Evolutionary conservation across 306 rosid species (phyloP), one percentile per base, ranked within the genome.

Genomic region (Abrus precatorius): DNA sequence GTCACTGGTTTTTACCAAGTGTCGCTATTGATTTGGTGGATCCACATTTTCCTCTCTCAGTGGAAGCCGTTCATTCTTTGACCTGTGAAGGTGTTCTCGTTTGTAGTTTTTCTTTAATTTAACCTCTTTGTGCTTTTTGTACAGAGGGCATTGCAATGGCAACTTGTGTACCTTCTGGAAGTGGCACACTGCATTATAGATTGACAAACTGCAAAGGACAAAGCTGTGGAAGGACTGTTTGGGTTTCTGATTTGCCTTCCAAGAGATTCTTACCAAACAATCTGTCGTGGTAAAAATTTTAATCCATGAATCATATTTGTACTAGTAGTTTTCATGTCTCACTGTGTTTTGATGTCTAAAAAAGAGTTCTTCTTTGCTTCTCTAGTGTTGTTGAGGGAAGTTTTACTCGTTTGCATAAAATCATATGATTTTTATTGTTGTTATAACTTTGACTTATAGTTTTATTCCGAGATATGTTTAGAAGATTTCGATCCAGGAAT

Each of bases 101-200:
- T 66, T 56, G 59, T 38, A 69, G 30, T 6, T 10, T 54, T 80
- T 75, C 85, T 33, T 41, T 73, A 48, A 38, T 56, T 80, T 75
- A 69, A 8, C 50, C 44, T 85, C 56, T 65, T 62, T 63, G 55
- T 83, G 43, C 28, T 72, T 69, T 83, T 59, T 41, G 14, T 62
- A 12, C 82, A 85, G 86, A 78, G 73, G 73, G 76, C 65, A 71
- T 84, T 78, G 81, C 78, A 83, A 95, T 95, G 99, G 70, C 88
- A 80, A 90, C 86, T 80, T 85, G 90, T 82, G 77, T 91, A 45
- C 89, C 91, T 38, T 83, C 86, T 30, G 93, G 94, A 77, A 84
- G 85, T 43, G 83, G 92, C 75, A 82, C 80, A 63, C 78, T 91
- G 66, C 82, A 78, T 41, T 89, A n/a, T 66, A 6, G 64, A 71